Base-by-base conservation (phyloP, 106 monocot species). In the Acanthochlamys bracteata region DNA sequence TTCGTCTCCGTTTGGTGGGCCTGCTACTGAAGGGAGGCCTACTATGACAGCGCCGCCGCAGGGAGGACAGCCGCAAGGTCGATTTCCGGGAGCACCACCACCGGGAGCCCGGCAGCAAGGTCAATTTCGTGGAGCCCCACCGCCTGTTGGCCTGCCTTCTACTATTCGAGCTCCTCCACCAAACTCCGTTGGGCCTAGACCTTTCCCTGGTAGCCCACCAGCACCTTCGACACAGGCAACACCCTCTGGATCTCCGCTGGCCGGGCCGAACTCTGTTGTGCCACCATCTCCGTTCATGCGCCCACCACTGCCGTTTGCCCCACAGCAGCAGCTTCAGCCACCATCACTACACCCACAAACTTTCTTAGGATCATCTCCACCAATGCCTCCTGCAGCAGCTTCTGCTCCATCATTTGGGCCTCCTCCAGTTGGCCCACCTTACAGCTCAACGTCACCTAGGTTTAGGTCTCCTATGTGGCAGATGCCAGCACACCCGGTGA, bases 391-490 rank as follows among this genome's bases (percentile, higher is more conserved):
- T 26, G 17, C 39, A 4, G 59, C 25, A 22, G 16, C 20, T 19
- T 1, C 55, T 3, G 55, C 55, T 20, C 64, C 26, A 40, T 39
- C 63, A 14, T 49, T 49, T 17, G 49, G 26, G 11, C 43, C 7
- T 42, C 49, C 43, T 7, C 43, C 12, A 49, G 6, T 49, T 2
- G 49, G 49, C 2, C 12, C 49, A 17, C 49, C 49, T 49, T 12
- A 2, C 49, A 49, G 49, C 49, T 17, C 49, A 41, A 51, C 59
- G 9, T 65, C 45, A 26, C 55, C 81, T n/a, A 66, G 76, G 10
- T 82, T 82, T 61, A 85, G 82, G 43, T 39, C 84, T 23, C 69
- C 75, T 23, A 42, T 63, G 57, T 81, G 81, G 84, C 62, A 59
- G 43, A 43, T 73, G 12, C 78, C 40, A 11, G 63, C 65, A 10